Base-by-base conservation (phyloP, 2,329 filamentous ascomycete species). In the Exophiala spinifera region DNA sequence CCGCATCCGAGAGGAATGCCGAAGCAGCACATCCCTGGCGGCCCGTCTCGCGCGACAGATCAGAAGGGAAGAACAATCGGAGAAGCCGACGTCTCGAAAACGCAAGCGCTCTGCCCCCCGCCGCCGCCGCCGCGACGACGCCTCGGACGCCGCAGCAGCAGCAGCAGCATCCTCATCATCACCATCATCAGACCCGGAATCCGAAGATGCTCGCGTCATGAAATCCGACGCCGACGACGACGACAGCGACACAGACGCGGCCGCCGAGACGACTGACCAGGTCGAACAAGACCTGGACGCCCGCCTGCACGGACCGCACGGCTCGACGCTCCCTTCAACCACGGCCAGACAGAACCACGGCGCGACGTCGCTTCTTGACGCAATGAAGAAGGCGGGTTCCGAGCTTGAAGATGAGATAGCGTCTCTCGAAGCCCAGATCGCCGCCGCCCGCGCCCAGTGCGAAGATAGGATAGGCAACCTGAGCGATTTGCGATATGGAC, bases 401-500 rank as follows among this genome's bases (percentile, higher is more conserved):
- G 81, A 83, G 55, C 72, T 95, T 23, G 82, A 91, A 65, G 77
- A 76, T 17, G 86, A 94, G 65, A 82, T 92, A 51, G 74, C 77
- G 54, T 76, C 74, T 36, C 75, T 91, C 3, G 81, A 89, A 62
- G 74, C 79, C 31, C 86, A 92, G 61, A 83, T 87, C 49, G 76
- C 77, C 0, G 68, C 69, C 1, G 72, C 90, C 2, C 70, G 87
- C 4, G 75, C 79, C 3, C 80, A 82, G 10, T 79, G 94, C 48
- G 79, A 79, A 60, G 78, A 83, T 52, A 85, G 80, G 0, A 80
- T 94, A 14, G 86, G 86, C 28, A 83, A 81, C 45, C 74, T 96
- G 67, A 95, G 89, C 69, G 89, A 95, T 70, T 76, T 95, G 51
- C 84, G 88, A 43, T 92, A 94, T 65, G 90, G 91, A 34, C 85